Percentiles rank a stretch among this genome's conserved stretches.
phyloP scores from a whole-genome alignment of 306 rosid genomes.

The Albizia julibrissin region DNA sequence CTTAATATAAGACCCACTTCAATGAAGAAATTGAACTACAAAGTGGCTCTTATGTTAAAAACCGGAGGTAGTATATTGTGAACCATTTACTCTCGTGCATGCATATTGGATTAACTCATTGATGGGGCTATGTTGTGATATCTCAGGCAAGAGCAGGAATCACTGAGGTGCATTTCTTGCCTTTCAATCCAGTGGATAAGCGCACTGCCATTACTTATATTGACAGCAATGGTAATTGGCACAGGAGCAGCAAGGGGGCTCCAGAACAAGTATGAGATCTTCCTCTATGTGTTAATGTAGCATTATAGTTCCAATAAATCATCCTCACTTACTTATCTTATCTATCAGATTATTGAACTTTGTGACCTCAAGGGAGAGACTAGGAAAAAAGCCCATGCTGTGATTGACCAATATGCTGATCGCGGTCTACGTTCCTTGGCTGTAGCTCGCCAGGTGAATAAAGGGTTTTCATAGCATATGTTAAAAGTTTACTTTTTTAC shows the following conservation, averaged over 20 bases:
- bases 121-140: background rate
- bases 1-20: too few species aligned
- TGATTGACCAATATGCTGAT: conserved; percentile 68
- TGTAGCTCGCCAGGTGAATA: conserved; percentile 69
- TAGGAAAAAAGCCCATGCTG: conserved; percentile 52
- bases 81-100: background rate
- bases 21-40: too few species aligned
- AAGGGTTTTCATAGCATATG: background rate
- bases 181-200: conserved; percentile 87
- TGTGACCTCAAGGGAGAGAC: conserved; percentile 66
- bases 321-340: background rate
- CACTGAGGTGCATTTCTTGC: conserved; percentile 87
- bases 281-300: background rate
- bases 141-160: conserved; percentile 87
- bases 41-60: too few species aligned
- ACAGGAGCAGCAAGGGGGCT: conserved; percentile 91
- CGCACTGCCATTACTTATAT: conserved; percentile 88
- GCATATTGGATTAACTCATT: conserved; percentile 8
- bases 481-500: background rate
- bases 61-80: background rate
- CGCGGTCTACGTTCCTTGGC: conserved; percentile 90
- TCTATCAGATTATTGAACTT: conserved; percentile 73
- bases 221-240: conserved; percentile 65
- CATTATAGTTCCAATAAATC: background rate
- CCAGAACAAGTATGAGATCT: conserved; percentile 75